A percentile compares a stretch with the other conserved stretches of the same genome.
phyloP scores from a whole-genome alignment of 306 rosid genomes.

The Quercus berberidifolia region DNA sequence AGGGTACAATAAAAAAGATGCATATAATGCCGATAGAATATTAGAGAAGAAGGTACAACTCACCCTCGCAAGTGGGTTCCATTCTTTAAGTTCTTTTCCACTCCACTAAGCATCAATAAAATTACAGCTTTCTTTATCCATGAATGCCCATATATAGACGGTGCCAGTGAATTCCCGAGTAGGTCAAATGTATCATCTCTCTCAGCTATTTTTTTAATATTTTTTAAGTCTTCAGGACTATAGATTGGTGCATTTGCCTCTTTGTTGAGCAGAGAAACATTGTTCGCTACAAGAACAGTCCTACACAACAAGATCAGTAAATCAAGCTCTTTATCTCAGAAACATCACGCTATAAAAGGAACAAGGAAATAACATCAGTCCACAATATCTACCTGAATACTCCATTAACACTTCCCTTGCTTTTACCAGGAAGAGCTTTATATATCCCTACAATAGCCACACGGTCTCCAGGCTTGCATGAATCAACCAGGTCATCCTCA shows the following conservation, averaged over 20 bases:
- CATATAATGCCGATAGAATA: background rate
- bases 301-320: slow-evolving; percentile 38
- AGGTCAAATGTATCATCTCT: slow-evolving; percentile 87
- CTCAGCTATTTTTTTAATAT: slow-evolving; percentile 79
- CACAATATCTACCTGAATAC: slow-evolving; percentile 74
- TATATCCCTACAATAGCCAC: slow-evolving; percentile 87
- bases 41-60: slow-evolving; percentile 28
- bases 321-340: slow-evolving; percentile 16
- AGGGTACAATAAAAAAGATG: background rate
- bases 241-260: slow-evolving; percentile 95
- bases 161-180: slow-evolving; percentile 94
- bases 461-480: slow-evolving; percentile 99
- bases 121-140: slow-evolving; percentile 98
- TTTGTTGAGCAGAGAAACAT: slow-evolving; percentile 88
- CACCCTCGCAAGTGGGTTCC: slow-evolving; percentile 98
- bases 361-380: background rate
- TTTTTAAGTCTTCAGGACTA: slow-evolving; percentile 70
- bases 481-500: slow-evolving; percentile 95
- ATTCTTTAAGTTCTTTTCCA: slow-evolving; percentile 93
- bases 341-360: background rate
- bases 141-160: slow-evolving; percentile 92
- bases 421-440: slow-evolving; percentile 91
- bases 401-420: slow-evolving; percentile 89
- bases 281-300: slow-evolving; percentile 91
- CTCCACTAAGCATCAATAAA: slow-evolving; percentile 91